A percentile compares a stretch with the other conserved stretches of the same genome.
Evolutionary conservation across 208 protist species (phyloP).

Genomic region (Trypanosoma congolense): DNA sequence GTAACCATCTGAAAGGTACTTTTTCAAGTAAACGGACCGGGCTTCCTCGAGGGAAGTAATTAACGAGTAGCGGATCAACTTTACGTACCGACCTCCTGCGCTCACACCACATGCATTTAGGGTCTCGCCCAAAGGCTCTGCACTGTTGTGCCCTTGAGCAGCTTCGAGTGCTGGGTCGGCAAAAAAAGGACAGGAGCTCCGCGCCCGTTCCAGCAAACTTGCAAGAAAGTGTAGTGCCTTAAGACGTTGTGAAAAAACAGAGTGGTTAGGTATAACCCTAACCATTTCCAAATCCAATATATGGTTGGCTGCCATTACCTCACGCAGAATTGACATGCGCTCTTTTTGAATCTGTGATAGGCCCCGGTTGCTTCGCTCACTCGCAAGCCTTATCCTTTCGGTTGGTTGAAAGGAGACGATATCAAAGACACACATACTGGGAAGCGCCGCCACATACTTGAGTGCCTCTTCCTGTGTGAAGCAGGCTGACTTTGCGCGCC

Average conservation of each 20-base stretch:
- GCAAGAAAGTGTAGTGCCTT: conserved; percentile 72
- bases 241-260: conserved; percentile 77
- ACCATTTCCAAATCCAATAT: conserved; percentile 58
- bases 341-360: conserved; percentile 24
- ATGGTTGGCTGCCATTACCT: conserved; percentile 23
- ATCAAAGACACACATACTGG: conserved; percentile 78
- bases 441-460: conserved; percentile 57
- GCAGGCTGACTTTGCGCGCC: conserved; percentile 28
- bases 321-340: conserved; percentile 13
- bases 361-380: conserved; percentile 10
- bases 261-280: conserved; percentile 65
- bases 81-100: conserved; percentile 52
- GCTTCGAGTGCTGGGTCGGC: conserved; percentile 3
- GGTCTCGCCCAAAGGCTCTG: not conserved
- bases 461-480: conserved; percentile 47
- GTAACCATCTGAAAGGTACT: conserved; percentile 49
- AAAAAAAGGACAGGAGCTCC: conserved; percentile 43
- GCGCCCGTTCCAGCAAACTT: conserved; percentile 36
- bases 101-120: conserved; percentile 3
- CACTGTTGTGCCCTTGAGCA: not conserved
- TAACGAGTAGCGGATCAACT: conserved; percentile 57
- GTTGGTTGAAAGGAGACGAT: conserved; percentile 55
- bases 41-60: conserved; percentile 50
- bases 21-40: conserved; percentile 34
- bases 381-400: not conserved